These are phyloP conservation scores for Cercospora beticola DNA, from an alignment of 2,329 filamentous ascomycete genomes.

Conservation along the genomic window DNA sequence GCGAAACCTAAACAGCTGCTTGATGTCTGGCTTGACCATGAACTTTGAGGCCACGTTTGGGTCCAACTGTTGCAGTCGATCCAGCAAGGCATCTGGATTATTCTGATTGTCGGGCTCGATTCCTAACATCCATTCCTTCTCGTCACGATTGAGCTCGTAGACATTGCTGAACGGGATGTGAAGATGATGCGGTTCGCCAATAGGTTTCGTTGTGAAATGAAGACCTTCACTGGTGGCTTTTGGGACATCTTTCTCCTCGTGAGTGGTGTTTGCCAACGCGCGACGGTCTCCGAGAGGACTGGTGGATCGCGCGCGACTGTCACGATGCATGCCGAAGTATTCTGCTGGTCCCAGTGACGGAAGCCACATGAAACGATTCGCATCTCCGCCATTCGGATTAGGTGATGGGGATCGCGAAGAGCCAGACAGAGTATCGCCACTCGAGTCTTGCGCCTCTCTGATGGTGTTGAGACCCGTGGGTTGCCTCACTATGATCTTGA, in stretches of 20 bases:
- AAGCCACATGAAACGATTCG: conserved; percentile 23
- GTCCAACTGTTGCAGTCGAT: conserved; percentile 28
- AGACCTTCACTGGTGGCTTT: conserved; percentile 12
- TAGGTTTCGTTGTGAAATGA: conserved; percentile 29
- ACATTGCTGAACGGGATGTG: conserved; percentile 32
- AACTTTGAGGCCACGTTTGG: conserved; percentile 30
- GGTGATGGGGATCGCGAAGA: conserved; percentile 28
- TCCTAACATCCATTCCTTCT: conserved; percentile 32
- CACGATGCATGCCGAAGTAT: conserved; percentile 20
- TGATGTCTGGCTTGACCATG: conserved; percentile 38
- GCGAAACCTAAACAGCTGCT: conserved; percentile 38
- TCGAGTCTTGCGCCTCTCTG: conserved; percentile 24
- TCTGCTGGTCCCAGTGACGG: conserved; percentile 21
- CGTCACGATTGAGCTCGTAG: conserved; percentile 28
- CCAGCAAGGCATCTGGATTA: conserved; percentile 30
- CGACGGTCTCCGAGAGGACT: conserved; percentile 21
- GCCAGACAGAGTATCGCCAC: conserved; percentile 22
- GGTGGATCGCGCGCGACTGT: conserved; percentile 22
- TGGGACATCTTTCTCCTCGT: background rate
- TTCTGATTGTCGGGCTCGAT: conserved; percentile 31
- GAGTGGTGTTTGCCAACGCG: conserved; percentile 1
- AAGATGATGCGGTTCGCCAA: conserved; percentile 24
- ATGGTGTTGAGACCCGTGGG: conserved; percentile 22
- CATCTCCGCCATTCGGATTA: conserved; percentile 10
- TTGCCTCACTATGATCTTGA: conserved; percentile 27